These are phyloP conservation scores for Suillus discolor DNA, from an alignment of 768 basidiomycete species.

Conservation along the genomic window DNA sequence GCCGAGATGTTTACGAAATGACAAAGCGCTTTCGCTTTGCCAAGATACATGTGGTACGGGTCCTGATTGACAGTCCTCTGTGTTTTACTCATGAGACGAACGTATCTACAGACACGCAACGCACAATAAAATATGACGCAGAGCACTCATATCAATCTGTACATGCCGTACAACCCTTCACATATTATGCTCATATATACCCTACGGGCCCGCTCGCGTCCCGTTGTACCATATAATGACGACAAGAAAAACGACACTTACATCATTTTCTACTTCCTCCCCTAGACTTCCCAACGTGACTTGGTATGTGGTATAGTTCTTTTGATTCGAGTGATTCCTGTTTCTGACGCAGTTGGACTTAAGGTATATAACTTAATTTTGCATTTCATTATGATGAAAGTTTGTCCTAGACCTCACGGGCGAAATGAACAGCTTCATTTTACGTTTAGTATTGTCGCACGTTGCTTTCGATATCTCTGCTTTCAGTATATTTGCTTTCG, in stretches of 20 bases:
- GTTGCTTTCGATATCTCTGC: neutral
- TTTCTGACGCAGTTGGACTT: neutral
- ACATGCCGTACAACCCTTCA: conserved; percentile 7
- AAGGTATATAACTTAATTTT: neutral
- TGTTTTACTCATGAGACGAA: neutral
- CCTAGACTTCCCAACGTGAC: neutral
- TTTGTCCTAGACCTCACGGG: neutral
- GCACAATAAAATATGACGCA: conserved; percentile 1
- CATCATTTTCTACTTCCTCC: neutral
- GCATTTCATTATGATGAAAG: neutral
- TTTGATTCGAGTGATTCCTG: neutral
- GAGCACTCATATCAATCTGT: neutral
- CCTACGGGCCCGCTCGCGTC: conserved; percentile 16
- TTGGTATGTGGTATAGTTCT: neutral
- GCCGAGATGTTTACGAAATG: conserved; percentile 2
- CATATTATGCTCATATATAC: conserved; percentile 6
- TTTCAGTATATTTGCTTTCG: neutral
- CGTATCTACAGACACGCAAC: conserved; percentile 13
- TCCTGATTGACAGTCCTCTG: neutral
- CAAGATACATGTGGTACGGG: conserved; percentile 14
- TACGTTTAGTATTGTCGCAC: neutral
- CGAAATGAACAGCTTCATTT: neutral
- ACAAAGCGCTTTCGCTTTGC: neutral
- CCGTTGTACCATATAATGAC: conserved; percentile 26
- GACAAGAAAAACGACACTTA: neutral